These are phyloP conservation scores for Umbilicus rupestris DNA, from an alignment of 164 flowering plant species.

Conservation along the genomic window DNA sequence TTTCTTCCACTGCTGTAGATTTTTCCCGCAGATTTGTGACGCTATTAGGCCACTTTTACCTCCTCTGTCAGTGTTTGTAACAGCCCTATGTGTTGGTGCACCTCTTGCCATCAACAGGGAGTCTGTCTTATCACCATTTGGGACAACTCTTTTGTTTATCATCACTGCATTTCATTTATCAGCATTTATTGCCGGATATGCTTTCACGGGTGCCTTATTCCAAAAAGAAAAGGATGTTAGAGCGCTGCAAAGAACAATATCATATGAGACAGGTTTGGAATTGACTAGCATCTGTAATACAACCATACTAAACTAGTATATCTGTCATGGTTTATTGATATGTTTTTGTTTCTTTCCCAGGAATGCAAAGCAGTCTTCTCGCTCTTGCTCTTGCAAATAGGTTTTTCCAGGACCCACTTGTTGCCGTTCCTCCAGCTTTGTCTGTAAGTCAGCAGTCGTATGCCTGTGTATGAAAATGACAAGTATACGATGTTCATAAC, in stretches of 20 bases:
- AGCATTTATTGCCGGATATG: slow-evolving; percentile 69
- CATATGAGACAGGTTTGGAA: slow-evolving; percentile 77
- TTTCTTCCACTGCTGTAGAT: slow-evolving; percentile 31
- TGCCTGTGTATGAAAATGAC: not conserved
- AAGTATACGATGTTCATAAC: not conserved
- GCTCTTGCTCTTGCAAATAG: slow-evolving; percentile 51
- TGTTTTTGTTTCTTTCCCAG: slow-evolving; percentile 25
- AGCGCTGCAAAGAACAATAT: slow-evolving; percentile 77
- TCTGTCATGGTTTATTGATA: not conserved
- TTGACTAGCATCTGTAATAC: not conserved
- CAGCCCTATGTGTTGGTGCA: slow-evolving; percentile 91
- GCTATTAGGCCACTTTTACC: slow-evolving; percentile 81
- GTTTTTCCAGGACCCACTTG: slow-evolving; percentile 88
- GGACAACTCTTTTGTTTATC: slow-evolving; percentile 50
- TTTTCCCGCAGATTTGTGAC: slow-evolving; percentile 52
- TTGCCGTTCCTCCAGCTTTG: slow-evolving; percentile 89
- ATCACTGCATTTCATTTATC: slow-evolving; percentile 63
- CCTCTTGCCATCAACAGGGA: slow-evolving; percentile 79
- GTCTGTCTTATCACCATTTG: slow-evolving; percentile 75
- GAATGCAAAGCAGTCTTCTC: slow-evolving; percentile 96
- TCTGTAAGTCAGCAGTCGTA: slow-evolving; percentile 44
- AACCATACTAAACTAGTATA: not conserved
- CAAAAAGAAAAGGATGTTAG: slow-evolving; percentile 50
- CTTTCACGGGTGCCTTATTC: slow-evolving; percentile 52
- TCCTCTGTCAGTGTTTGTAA: slow-evolving; percentile 78